Percentiles rank a stretch among this genome's conserved stretches.
Evolutionary conservation across 352 stramenopile species (phyloP).

Genomic region (Phytophthora crassamura): DNA sequence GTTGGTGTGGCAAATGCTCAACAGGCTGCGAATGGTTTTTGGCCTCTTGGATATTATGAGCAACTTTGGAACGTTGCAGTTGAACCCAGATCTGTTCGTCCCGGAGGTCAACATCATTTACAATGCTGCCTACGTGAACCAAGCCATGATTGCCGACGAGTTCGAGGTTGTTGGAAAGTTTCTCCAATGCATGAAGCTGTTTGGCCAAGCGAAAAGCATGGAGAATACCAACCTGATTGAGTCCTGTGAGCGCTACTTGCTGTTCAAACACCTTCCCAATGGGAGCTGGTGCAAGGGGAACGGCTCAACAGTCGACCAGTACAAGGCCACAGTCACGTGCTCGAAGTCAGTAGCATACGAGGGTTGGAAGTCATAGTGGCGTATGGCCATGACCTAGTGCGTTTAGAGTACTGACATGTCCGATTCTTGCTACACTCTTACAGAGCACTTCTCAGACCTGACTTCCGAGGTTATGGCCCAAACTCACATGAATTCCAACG

Average conservation of each 20-base stretch:
- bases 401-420: slow-evolving; percentile 5
- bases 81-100: slow-evolving; percentile 72
- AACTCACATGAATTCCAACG: slow-evolving; percentile 62
- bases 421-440: not conserved
- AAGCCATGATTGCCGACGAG: slow-evolving; percentile 73
- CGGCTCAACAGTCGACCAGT: slow-evolving; percentile 67
- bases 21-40: slow-evolving; percentile 84
- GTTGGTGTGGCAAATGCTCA: slow-evolving; percentile 15
- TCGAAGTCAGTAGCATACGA: slow-evolving; percentile 64
- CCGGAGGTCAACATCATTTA: slow-evolving; percentile 80
- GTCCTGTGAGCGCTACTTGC: slow-evolving; percentile 68
- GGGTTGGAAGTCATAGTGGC: not conserved
- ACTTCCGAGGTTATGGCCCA: slow-evolving; percentile 68
- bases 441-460: slow-evolving; percentile 63
- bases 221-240: slow-evolving; percentile 55
- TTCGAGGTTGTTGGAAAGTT: slow-evolving; percentile 80
- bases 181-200: slow-evolving; percentile 83
- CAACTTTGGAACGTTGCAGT: slow-evolving; percentile 77
- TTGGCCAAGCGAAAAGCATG: slow-evolving; percentile 49
- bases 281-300: slow-evolving; percentile 77
- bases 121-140: slow-evolving; percentile 74
- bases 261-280: slow-evolving; percentile 72
- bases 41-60: slow-evolving; percentile 79
- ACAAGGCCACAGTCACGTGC: slow-evolving; percentile 83
- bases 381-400: not conserved